These are phyloP conservation scores for Mortierella alpina DNA, from an alignment of 192 early-diverging fungal species.

Conservation along the genomic window DNA sequence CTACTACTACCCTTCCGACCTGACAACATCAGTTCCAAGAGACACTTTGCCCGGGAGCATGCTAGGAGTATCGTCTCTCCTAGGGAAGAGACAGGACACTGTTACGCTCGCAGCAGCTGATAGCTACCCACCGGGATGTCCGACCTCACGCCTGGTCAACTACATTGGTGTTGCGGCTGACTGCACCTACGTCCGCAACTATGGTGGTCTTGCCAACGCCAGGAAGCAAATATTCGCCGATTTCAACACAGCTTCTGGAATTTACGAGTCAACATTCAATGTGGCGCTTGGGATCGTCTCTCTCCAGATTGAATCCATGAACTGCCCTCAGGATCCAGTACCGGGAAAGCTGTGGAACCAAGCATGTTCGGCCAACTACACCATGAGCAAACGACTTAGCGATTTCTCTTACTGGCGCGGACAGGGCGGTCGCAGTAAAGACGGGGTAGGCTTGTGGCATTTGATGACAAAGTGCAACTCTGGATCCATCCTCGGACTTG, in stretches of 20 bases:
- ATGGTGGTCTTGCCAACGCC: slow-evolving; percentile 63
- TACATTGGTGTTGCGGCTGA: slow-evolving; percentile 45
- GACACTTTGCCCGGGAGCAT: neutral
- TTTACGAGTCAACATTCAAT: slow-evolving; percentile 88
- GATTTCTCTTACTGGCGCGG: slow-evolving; percentile 92
- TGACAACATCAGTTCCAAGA: slow-evolving; percentile 1
- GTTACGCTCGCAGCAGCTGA: slow-evolving; percentile 21
- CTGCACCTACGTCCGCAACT: slow-evolving; percentile 47
- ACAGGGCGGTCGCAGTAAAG: slow-evolving; percentile 50
- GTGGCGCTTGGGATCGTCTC: slow-evolving; percentile 81
- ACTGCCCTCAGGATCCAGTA: slow-evolving; percentile 61
- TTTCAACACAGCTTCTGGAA: slow-evolving; percentile 81
- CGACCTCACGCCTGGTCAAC: slow-evolving; percentile 21
- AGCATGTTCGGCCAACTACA: slow-evolving; percentile 74
- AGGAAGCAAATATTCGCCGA: slow-evolving; percentile 77
- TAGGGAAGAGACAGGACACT: slow-evolving; percentile 8
- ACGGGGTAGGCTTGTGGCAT: slow-evolving; percentile 89
- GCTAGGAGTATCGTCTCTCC: neutral
- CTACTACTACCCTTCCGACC: slow-evolving; percentile 27
- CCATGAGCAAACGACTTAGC: slow-evolving; percentile 77
- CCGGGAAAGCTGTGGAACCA: slow-evolving; percentile 74
- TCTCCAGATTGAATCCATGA: slow-evolving; percentile 72
- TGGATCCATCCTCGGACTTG: slow-evolving; percentile 74
- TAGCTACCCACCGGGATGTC: slow-evolving; percentile 32
- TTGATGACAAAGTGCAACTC: slow-evolving; percentile 83